phyloP scores from a whole-genome alignment of 768 basidiomycete species.

The Lactarius psammicola region DNA sequence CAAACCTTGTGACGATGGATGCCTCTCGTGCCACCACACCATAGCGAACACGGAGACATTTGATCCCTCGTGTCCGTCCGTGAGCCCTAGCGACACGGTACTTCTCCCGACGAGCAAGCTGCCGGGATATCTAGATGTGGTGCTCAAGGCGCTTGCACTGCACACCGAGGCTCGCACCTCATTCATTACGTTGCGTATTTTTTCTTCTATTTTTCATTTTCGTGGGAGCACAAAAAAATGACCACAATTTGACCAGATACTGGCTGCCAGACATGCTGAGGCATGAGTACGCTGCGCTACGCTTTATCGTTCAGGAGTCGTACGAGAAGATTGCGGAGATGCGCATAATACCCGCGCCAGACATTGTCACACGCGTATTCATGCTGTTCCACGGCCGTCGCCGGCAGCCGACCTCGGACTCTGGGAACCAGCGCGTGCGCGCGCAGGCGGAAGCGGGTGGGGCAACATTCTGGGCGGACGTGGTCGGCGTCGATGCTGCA shows the following conservation, averaged over 20 bases:
- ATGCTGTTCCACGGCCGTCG: conserved; percentile 48
- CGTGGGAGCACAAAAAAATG: not conserved
- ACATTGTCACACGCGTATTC: conserved; percentile 46
- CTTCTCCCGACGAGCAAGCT: conserved; percentile 35
- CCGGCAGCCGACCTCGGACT: conserved; percentile 25
- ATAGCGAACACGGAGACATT: conserved; percentile 9
- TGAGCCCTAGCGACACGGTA: conserved; percentile 11
- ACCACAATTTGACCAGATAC: conserved; percentile 29
- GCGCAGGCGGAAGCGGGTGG: conserved; percentile 29
- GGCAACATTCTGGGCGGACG: conserved; percentile 33
- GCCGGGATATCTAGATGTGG: conserved; percentile 41
- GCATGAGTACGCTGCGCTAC: conserved; percentile 43
- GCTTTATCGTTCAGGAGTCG: conserved; percentile 45
- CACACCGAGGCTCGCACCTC: conserved; percentile 45
- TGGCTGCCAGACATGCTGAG: conserved; percentile 46
- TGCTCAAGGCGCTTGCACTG: conserved; percentile 36
- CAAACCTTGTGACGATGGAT: not conserved
- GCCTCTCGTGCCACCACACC: conserved; percentile 1
- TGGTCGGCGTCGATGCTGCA: conserved; percentile 39
- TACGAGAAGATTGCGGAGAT: conserved; percentile 37
- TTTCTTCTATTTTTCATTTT: conserved; percentile 25
- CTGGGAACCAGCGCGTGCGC: conserved; percentile 34
- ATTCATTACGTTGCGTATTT: conserved; percentile 45
- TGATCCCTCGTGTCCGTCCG: conserved; percentile 16
- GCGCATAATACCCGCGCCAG: conserved; percentile 38